Evolutionary conservation across 495 filamentous ascomycete species (phyloP).

Genomic region (Penicillium cataractarum): DNA sequence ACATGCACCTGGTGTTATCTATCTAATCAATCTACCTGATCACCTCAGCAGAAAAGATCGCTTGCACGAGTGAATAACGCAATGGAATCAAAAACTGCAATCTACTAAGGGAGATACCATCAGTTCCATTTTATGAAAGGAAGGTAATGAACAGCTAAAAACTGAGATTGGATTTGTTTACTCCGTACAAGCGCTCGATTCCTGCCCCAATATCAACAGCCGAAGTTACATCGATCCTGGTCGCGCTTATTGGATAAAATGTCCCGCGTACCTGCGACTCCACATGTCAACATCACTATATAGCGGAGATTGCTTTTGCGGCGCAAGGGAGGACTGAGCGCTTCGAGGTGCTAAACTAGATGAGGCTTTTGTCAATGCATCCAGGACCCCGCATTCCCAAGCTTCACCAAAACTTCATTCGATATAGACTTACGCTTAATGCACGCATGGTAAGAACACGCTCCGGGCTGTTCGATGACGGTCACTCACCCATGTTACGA

Average conservation of each 20-base stretch:
- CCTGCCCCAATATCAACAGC: too few species aligned
- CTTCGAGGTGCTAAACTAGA: background rate
- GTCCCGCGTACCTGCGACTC: background rate
- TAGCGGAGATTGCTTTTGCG: background rate
- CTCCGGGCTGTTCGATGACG: background rate
- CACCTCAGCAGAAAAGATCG: too few species aligned
- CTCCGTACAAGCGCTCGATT: too few species aligned
- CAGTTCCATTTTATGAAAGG: too few species aligned
- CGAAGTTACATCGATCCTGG: too few species aligned
- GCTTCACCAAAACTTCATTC: background rate
- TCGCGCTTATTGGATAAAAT: background rate
- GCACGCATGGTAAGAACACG: background rate
- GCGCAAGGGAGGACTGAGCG: background rate
- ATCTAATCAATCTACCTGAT: background rate
- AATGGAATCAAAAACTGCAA: too few species aligned
- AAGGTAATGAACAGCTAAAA: too few species aligned
- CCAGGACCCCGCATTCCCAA: background rate
- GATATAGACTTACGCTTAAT: background rate
- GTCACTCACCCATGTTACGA: background rate
- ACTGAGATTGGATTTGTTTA: too few species aligned
- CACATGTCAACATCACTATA: background rate
- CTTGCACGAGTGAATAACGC: too few species aligned
- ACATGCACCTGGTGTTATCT: background rate
- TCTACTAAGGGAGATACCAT: too few species aligned
- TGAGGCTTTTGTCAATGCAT: background rate